Conservation (phyloP, 257 asterid species). For the Nicotiana undulata region DNA sequence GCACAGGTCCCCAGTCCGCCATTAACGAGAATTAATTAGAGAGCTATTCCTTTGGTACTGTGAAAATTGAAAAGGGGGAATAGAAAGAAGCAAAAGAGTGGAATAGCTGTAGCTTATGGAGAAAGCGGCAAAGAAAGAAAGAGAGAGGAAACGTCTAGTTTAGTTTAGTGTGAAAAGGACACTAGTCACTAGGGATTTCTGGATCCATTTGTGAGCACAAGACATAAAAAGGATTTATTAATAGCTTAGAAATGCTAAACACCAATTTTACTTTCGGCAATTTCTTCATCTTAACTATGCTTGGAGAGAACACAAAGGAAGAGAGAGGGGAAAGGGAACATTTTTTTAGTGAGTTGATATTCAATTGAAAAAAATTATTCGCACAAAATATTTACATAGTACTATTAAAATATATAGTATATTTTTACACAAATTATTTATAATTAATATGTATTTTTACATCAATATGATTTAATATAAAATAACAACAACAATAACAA, state of each 20-base stretch:
- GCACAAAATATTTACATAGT: too few species aligned
- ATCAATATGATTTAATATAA: too few species aligned
- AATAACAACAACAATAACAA: too few species aligned
- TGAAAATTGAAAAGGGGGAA: too few species aligned
- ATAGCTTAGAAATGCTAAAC: neutral
- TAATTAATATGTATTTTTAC: too few species aligned
- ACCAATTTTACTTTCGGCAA: neutral
- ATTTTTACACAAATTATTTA: too few species aligned
- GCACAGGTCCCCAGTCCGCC: constrained; percentile 96
- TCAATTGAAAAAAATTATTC: neutral
- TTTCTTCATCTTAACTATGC: neutral
- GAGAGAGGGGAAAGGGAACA: neutral
- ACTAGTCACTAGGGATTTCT: neutral
- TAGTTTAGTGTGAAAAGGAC: neutral
- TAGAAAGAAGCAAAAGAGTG: neutral
- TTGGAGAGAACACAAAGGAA: neutral
- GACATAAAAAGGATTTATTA: neutral
- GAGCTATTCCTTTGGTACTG: neutral
- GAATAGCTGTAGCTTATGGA: neutral
- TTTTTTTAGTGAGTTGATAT: neutral
- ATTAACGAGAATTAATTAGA: constrained; percentile 12
- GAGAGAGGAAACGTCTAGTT: neutral
- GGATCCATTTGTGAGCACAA: neutral
- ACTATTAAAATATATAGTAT: too few species aligned
- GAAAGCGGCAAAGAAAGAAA: neutral